Conservation (phyloP, 225 moss, liverwort and hornwort genomes). For the Straminergon stramineum region DNA sequence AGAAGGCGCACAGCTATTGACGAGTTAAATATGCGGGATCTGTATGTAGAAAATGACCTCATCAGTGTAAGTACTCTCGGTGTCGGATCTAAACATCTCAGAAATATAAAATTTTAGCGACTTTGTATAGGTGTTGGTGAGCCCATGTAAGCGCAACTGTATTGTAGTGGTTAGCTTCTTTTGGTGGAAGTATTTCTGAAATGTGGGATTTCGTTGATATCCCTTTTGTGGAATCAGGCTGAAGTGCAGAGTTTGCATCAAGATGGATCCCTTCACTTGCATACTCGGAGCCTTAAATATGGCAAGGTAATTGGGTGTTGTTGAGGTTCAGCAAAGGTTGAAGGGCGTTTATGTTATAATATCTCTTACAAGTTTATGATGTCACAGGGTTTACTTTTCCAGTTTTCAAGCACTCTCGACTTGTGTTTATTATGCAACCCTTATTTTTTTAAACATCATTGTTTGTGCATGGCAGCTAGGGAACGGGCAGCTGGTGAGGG, state of each 20-base stretch:
- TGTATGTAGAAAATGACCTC: conserved; percentile 80
- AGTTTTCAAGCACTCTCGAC: neutral
- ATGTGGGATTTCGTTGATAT: neutral
- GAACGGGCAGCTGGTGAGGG: conserved; percentile 86
- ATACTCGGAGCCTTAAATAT: conserved; percentile 95
- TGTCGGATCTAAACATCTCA: neutral
- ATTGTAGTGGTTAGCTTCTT: neutral
- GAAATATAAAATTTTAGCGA: neutral
- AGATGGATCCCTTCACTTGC: conserved; percentile 93
- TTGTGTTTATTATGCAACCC: neutral
- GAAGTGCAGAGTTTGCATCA: conserved; percentile 92
- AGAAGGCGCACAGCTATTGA: conserved; percentile 92
- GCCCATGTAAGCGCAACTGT: neutral
- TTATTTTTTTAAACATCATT: neutral
- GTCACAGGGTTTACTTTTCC: neutral
- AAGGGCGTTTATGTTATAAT: neutral
- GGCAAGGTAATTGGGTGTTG: conserved; percentile 56
- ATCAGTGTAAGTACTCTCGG: conserved; percentile 66
- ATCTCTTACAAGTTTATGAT: neutral
- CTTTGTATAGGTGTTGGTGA: neutral
- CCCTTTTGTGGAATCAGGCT: conserved; percentile 38
- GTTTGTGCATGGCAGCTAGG: conserved; percentile 52
- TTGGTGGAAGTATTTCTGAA: neutral
- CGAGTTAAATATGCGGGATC: conserved; percentile 89
- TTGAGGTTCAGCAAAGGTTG: neutral